A percentile compares a stretch with the other conserved stretches of the same genome.
These are phyloP conservation scores for Fraxinus nigra DNA, from an alignment of 305 asterid genomes.

Conservation along the genomic window DNA sequence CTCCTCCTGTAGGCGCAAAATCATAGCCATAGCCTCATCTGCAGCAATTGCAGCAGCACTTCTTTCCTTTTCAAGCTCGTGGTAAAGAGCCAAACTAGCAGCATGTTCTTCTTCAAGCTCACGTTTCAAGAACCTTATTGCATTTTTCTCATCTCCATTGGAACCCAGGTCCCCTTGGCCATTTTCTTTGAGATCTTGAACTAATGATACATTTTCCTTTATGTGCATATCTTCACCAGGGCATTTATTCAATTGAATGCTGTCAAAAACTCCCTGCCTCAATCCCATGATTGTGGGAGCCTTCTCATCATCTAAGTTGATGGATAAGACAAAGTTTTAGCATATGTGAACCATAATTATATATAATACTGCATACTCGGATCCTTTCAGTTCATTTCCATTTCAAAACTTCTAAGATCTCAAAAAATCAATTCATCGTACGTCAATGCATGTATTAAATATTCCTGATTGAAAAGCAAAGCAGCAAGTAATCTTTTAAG, in stretches of 20 bases:
- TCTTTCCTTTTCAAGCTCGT: conserved; percentile 95
- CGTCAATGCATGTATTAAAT: neutral
- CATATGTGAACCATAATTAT: neutral
- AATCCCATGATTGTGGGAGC: conserved; percentile 33
- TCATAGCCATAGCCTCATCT: conserved; percentile 99
- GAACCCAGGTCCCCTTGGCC: conserved; percentile 22
- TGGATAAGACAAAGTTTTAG: conserved; percentile 24
- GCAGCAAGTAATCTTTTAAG: neutral
- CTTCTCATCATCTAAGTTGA: conserved; percentile 35
- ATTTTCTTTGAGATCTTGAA: conserved; percentile 30
- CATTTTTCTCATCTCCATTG: conserved; percentile 36
- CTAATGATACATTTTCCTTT: conserved; percentile 26
- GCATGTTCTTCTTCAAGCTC: conserved; percentile 57
- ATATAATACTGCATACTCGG: neutral
- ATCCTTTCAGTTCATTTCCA: conserved; percentile 8
- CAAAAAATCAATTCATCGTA: neutral
- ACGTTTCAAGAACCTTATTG: conserved; percentile 47
- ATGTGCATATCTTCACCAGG: conserved; percentile 36
- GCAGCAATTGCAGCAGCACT: conserved; percentile 94
- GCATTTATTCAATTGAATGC: conserved; percentile 26
- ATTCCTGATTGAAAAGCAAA: conserved; percentile 1
- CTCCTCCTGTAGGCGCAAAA: conserved; percentile 84
- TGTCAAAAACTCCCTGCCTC: conserved; percentile 29
- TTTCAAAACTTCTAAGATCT: neutral
- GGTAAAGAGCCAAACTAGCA: conserved; percentile 57